Evolutionary conservation across 768 basidiomycete genomes (phyloP).

Genomic region (Pleurotus djamor): DNA sequence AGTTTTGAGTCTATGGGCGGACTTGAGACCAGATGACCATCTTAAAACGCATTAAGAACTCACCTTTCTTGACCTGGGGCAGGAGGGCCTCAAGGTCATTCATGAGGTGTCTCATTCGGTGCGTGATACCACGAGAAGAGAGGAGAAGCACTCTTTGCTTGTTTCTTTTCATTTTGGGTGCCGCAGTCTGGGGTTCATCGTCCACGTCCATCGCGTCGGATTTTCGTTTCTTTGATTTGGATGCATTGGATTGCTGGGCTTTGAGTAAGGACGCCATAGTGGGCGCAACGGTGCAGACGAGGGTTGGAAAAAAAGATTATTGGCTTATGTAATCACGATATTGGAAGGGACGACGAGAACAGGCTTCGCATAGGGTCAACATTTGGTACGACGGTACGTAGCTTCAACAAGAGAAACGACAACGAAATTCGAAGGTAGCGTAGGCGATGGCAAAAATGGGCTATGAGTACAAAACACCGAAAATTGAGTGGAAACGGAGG

Average conservation of each 20-base stretch:
- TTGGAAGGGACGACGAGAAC: background rate
- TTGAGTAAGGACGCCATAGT: constrained; percentile 67
- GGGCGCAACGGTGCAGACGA: background rate
- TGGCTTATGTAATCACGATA: background rate
- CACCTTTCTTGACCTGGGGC: constrained; percentile 97
- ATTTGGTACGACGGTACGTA: too few relatives aligned
- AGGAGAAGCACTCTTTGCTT: constrained; percentile 94
- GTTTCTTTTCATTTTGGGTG: constrained; percentile 60
- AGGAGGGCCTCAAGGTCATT: constrained; percentile 87
- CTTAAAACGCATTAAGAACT: constrained; percentile 14
- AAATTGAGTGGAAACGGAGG: background rate
- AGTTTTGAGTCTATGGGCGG: constrained; percentile 81
- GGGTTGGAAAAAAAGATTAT: background rate
- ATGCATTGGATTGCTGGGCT: constrained; percentile 56
- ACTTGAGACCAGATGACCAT: background rate
- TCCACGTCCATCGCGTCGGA: constrained; percentile 59
- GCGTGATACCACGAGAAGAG: constrained; percentile 91
- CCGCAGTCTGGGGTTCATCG: constrained; percentile 27
- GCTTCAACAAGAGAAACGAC: background rate
- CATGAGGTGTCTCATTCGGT: constrained; percentile 97
- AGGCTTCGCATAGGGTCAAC: background rate
- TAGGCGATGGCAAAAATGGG: background rate
- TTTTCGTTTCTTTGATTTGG: constrained; percentile 57
- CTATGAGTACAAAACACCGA: background rate
- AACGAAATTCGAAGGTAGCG: background rate